A percentile compares a stretch with the other conserved stretches of the same genome.
Evolutionary conservation across 345 rosid species (phyloP).

Genomic region (Erysimum cheiranthoides): DNA sequence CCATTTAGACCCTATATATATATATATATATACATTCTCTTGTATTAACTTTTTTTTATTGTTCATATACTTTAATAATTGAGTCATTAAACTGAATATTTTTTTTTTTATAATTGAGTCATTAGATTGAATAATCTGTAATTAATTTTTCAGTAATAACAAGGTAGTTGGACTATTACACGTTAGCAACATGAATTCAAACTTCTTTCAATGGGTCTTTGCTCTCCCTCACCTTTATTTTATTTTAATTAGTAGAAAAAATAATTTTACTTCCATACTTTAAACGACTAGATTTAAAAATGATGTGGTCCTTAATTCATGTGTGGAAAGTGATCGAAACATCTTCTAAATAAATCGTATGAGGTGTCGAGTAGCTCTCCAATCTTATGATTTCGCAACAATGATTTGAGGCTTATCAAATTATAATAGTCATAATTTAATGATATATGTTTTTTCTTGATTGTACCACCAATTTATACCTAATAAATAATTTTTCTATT

Average conservation of each 20-base stretch:
- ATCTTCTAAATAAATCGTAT: constrained; percentile 1
- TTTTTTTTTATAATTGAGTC: too few relatives aligned
- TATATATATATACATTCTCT: too few relatives aligned
- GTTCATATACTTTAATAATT: too few relatives aligned
- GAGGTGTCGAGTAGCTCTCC: constrained; percentile 28
- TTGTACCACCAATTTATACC: not conserved
- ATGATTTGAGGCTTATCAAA: constrained; percentile 18
- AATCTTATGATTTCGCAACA: constrained; percentile 22
- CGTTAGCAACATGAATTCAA: constrained; percentile 28
- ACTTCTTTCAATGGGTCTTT: constrained; percentile 15
- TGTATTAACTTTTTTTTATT: too few relatives aligned
- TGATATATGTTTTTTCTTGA: not conserved
- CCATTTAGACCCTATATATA: too few relatives aligned
- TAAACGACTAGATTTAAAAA: constrained; percentile 6
- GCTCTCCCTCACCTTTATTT: constrained; percentile 1
- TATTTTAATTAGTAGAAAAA: not conserved
- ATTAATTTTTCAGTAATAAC: not conserved
- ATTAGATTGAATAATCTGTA: too few relatives aligned
- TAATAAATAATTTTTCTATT: too few relatives aligned
- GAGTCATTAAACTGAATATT: too few relatives aligned
- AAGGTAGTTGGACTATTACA: constrained; percentile 20
- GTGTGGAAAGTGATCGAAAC: constrained; percentile 11
- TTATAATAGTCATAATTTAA: not conserved
- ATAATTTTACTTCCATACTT: not conserved
- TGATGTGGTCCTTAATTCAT: constrained; percentile 28